A percentile compares a stretch with the other conserved stretches of the same genome.
Conservation (phyloP, 2,329 filamentous ascomycete species). For the Pseudopyrenochaeta lycopersici region DNA sequence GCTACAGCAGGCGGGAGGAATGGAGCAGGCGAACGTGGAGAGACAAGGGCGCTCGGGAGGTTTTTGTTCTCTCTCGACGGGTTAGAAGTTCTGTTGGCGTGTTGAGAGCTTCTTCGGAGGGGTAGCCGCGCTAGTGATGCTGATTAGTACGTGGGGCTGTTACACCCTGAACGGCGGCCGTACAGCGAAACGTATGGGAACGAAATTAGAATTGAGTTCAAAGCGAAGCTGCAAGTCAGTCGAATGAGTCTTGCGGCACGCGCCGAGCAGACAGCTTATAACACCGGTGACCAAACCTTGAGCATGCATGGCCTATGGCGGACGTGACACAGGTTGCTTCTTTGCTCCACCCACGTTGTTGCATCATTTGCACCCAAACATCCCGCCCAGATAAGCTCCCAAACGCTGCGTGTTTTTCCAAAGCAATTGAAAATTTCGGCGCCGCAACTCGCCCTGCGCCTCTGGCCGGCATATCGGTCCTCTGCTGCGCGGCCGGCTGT, state of each 20-base stretch:
- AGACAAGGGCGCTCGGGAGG: slow-evolving; percentile 25
- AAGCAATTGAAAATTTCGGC: slow-evolving; percentile 35
- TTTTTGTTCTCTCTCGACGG: slow-evolving; percentile 29
- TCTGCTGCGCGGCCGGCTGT: slow-evolving; percentile 36
- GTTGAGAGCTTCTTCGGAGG: slow-evolving; percentile 34
- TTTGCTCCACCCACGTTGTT: slow-evolving; percentile 34
- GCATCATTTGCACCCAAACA: slow-evolving; percentile 29
- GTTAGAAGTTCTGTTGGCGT: slow-evolving; percentile 31
- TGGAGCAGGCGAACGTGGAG: slow-evolving; percentile 9
- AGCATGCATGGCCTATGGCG: slow-evolving; percentile 6
- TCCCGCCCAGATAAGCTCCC: slow-evolving; percentile 39
- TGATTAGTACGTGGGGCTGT: slow-evolving; percentile 34
- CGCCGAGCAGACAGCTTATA: slow-evolving; percentile 14
- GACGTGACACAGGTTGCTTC: slow-evolving; percentile 28
- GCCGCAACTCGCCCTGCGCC: slow-evolving; percentile 18
- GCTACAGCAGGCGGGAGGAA: slow-evolving; percentile 5
- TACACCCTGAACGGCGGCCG: slow-evolving; percentile 23
- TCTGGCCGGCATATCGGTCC: slow-evolving; percentile 22
- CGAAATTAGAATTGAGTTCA: slow-evolving; percentile 13
- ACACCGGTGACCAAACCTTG: slow-evolving; percentile 19
- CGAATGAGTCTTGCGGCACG: slow-evolving; percentile 6
- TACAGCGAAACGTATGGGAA: slow-evolving; percentile 18
- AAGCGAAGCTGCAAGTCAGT: slow-evolving; percentile 9
- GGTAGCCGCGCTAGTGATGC: slow-evolving; percentile 29
- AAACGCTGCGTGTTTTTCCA: slow-evolving; percentile 25